Evolutionary conservation across 176 grass and related monocot genomes (phyloP).

Genomic region (Oryza glumipatula): DNA sequence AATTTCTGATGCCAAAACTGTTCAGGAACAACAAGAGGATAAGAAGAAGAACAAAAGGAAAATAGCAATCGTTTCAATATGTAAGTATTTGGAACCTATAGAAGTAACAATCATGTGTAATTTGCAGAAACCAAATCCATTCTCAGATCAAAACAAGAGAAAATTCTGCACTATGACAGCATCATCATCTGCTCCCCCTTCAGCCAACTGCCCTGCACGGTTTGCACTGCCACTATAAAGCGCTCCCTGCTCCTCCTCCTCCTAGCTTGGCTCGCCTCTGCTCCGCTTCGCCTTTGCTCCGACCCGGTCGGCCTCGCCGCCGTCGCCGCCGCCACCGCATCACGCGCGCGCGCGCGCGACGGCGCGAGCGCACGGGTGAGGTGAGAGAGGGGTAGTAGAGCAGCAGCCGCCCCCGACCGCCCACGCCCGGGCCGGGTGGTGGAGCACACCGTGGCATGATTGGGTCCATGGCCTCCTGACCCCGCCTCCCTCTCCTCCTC

Average conservation of each 20-base stretch:
- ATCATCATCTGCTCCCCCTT: not conserved
- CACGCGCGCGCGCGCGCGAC: not conserved
- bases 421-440: not conserved
- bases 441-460: conserved; percentile 59
- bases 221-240: conserved; percentile 28
- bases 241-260: not conserved
- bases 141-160: not conserved
- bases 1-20: not conserved
- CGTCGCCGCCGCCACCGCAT: not conserved
- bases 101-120: not conserved
- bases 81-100: not conserved
- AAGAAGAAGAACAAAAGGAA: not conserved
- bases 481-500: not conserved
- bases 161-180: not conserved
- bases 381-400: not conserved
- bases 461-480: conserved; percentile 36
- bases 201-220: not conserved
- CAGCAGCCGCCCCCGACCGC: not conserved
- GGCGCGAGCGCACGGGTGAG: not conserved
- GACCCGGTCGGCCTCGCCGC: not conserved
- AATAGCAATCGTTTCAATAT: not conserved
- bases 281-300: not conserved
- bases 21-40: not conserved
- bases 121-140: not conserved
- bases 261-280: not conserved